These are phyloP conservation scores for Globisporangium viniferum DNA, from an alignment of 352 stramenopile genomes.

Conservation along the genomic window DNA sequence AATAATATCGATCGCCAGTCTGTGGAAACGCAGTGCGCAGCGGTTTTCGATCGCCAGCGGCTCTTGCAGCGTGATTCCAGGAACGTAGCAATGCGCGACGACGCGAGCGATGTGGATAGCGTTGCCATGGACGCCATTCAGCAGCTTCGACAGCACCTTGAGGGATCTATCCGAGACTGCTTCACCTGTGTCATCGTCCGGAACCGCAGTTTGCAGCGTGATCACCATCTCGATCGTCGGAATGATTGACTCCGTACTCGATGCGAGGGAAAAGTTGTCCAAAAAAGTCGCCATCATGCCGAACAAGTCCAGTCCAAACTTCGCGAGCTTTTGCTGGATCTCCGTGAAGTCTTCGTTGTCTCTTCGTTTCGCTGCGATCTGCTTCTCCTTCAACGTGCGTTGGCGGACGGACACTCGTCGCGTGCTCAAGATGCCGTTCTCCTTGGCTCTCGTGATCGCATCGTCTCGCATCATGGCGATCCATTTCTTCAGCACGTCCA, in stretches of 20 bases:
- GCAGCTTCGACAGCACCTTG: slow-evolving; percentile 40
- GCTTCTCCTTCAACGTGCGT: slow-evolving; percentile 16
- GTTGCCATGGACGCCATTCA: slow-evolving; percentile 56
- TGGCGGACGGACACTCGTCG: slow-evolving; percentile 10
- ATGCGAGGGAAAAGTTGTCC: slow-evolving; percentile 51
- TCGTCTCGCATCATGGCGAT: slow-evolving; percentile 32
- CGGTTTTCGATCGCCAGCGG: slow-evolving; percentile 45
- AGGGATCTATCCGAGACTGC: slow-evolving; percentile 37
- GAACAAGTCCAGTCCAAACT: slow-evolving; percentile 56
- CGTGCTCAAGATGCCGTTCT: not conserved
- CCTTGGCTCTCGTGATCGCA: slow-evolving; percentile 7
- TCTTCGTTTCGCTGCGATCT: slow-evolving; percentile 13
- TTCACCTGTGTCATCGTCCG: slow-evolving; percentile 37
- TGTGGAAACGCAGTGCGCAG: slow-evolving; percentile 63
- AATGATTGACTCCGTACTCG: slow-evolving; percentile 70
- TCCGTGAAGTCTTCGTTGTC: slow-evolving; percentile 22
- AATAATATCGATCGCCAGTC: slow-evolving; percentile 53
- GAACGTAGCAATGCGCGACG: slow-evolving; percentile 72
- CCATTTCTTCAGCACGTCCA: slow-evolving; percentile 83
- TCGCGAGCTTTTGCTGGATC: slow-evolving; percentile 36
- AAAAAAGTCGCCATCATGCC: slow-evolving; percentile 62
- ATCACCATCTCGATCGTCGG: slow-evolving; percentile 68
- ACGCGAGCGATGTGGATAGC: slow-evolving; percentile 47
- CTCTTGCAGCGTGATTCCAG: slow-evolving; percentile 68
- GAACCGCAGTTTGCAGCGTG: slow-evolving; percentile 48